Evolutionary conservation across 768 basidiomycete genomes (phyloP).

Genomic region (Polyporus arcularius): DNA sequence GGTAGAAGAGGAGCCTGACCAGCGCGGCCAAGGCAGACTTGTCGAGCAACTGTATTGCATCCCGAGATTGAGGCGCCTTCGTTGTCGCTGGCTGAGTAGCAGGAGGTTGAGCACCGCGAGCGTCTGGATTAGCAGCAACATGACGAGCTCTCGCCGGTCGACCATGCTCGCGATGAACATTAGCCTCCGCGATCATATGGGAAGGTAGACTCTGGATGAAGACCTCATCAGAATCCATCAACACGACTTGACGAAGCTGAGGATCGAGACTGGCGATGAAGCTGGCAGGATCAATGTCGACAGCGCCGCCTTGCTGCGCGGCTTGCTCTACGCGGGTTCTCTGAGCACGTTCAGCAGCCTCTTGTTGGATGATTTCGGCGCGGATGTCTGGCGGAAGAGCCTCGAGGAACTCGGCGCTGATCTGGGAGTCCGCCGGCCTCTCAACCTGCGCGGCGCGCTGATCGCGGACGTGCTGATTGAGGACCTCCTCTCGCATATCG

Average conservation of each 20-base stretch:
- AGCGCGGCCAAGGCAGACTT: conserved; percentile 86
- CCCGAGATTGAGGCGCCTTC: conserved; percentile 64
- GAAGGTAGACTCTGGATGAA: conserved; percentile 81
- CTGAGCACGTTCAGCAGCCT: conserved; percentile 73
- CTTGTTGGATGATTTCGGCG: conserved; percentile 95
- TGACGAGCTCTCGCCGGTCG: conserved; percentile 15
- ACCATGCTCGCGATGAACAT: conserved; percentile 61
- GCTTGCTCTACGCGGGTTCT: conserved; percentile 48
- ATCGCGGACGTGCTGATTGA: conserved; percentile 96
- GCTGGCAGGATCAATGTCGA: conserved; percentile 84
- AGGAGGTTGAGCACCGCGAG: conserved; percentile 9
- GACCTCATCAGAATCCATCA: conserved; percentile 85
- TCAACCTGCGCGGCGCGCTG: conserved; percentile 77
- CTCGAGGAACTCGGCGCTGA: conserved; percentile 94
- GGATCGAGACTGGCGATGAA: conserved; percentile 94
- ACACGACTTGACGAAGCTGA: conserved; percentile 84
- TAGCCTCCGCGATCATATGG: conserved; percentile 85
- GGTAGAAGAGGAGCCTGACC: conserved; percentile 93
- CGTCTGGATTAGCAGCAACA: conserved; percentile 5
- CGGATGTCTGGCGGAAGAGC: conserved; percentile 96
- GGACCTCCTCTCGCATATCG: conserved; percentile 97
- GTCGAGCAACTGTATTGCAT: conserved; percentile 92
- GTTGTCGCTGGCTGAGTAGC: conserved; percentile 45
- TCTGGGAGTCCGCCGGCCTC: conserved; percentile 79
- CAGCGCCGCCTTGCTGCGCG: conserved; percentile 45